Evolutionary conservation across 2,329 filamentous ascomycete genomes (phyloP).

Genomic region (Cytospora paraplurivora): DNA sequence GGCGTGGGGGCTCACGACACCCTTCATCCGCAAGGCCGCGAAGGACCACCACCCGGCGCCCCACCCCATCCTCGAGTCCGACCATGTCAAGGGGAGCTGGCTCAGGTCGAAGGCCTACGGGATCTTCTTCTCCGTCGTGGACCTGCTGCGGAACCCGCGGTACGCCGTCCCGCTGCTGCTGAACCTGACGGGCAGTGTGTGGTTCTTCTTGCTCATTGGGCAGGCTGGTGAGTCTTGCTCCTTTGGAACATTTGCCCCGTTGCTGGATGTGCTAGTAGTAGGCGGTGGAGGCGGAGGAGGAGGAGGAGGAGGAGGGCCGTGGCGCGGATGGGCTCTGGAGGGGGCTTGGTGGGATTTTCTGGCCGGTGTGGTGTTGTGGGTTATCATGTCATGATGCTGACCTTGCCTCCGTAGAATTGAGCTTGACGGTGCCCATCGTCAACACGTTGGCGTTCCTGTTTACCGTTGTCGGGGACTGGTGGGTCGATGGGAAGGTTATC

Average conservation of each 20-base stretch:
- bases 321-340: background rate
- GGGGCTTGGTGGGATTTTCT: background rate
- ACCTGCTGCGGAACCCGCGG: slow-evolving; percentile 76
- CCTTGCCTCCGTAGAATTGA: slow-evolving; percentile 65
- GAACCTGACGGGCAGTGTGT: slow-evolving; percentile 90
- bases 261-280: too few relatives aligned
- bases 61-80: slow-evolving; percentile 56
- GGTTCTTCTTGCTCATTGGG: slow-evolving; percentile 95
- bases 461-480: slow-evolving; percentile 93
- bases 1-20: slow-evolving; percentile 90
- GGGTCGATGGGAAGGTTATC: slow-evolving; percentile 88
- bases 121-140: slow-evolving; percentile 72
- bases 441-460: slow-evolving; percentile 96
- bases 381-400: background rate
- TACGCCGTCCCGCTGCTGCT: slow-evolving; percentile 84
- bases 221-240: slow-evolving; percentile 54
- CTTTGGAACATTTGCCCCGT: too few relatives aligned
- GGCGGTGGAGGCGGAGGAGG: background rate
- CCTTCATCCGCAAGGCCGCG: slow-evolving; percentile 87
- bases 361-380: background rate
- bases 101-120: slow-evolving; percentile 63
- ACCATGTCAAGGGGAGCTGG: slow-evolving; percentile 58
- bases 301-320: background rate
- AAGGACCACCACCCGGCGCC: slow-evolving; percentile 68
- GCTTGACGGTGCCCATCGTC: slow-evolving; percentile 89